Base-by-base conservation (phyloP, 2,329 filamentous ascomycete genomes). In the Emericellopsis atlantica region DNA sequence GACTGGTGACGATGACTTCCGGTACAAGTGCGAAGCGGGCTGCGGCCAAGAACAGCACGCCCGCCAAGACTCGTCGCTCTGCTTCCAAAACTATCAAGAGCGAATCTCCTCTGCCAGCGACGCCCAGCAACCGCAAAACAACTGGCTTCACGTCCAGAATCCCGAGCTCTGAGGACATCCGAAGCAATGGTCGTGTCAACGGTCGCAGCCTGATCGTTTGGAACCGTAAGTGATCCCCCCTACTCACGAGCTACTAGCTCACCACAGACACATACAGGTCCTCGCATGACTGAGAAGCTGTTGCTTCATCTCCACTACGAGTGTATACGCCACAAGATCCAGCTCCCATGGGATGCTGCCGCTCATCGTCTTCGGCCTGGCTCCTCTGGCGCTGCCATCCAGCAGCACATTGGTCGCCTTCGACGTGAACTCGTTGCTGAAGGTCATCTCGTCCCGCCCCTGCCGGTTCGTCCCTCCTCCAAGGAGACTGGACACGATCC, bases 261-360 rank as follows among this genome's bases (percentile, higher is more conserved):
- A 35, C 32, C 2, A 15, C 18, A 5, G 9, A 15, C 9, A 31
- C n/a, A 36, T 15, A 3, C 37, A 71, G 66, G 64, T 1, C 59
- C 63, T 9, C 60, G 65, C 9, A 70, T 70, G 63, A 51, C 56
- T 1, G 66, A 70, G 32, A 70, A 69, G 48, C 46, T 68, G 0
- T 43, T 69, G 0, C 51, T 69, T 1, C 49, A 60, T 41, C 45
- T 68, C 1, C 51, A 61, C 10, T 69, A 65, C 29, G 66, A 69
- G 46, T 58, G 53, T 31, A 42, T 44, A 11, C 46, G 55, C 5
- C 47, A 54, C 37, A 53, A 52, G 23, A 48, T 60, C 21, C 49
- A 55, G 2, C 10, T 67, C 1, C 62, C 64, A 0, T 67, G 62
- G 62, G 57, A 64, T 12, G 40, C 48, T 0, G 55, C 66, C 34